Percentiles rank a stretch among this genome's conserved stretches.
These are phyloP conservation scores for Metschnikowia continentalis DNA, from an alignment of 805 yeast species.

Conservation along the genomic window DNA sequence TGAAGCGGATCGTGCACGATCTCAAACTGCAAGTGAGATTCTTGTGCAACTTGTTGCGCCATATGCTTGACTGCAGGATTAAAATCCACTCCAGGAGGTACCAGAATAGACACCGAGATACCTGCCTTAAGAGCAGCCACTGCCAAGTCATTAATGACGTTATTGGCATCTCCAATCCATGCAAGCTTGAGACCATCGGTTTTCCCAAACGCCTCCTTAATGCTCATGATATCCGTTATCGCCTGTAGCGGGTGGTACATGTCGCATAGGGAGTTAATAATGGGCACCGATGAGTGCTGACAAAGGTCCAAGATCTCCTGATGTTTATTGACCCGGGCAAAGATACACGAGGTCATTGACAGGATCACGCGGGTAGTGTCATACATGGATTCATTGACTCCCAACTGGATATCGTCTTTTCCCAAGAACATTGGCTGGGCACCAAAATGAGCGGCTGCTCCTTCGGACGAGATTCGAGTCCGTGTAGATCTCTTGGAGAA, in stretches of 20 bases:
- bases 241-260: constrained; percentile 94
- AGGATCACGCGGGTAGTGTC: constrained; percentile 88
- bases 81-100: constrained; percentile 72
- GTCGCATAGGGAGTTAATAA: constrained; percentile 91
- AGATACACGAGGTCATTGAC: constrained; percentile 94
- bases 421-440: constrained; percentile 97
- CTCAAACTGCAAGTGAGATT: constrained; percentile 40
- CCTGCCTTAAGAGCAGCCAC: constrained; percentile 84
- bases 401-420: constrained; percentile 92
- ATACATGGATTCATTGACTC: constrained; percentile 86
- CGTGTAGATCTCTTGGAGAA: constrained; percentile 93
- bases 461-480: constrained; percentile 91
- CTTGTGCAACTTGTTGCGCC: constrained; percentile 47
- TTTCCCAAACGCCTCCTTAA: constrained; percentile 68
- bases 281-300: constrained; percentile 79
- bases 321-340: constrained; percentile 92
- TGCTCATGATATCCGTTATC: constrained; percentile 83
- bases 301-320: constrained; percentile 76
- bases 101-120: constrained; percentile 76
- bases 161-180: constrained; percentile 97
- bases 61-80: constrained; percentile 48
- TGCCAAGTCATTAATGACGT: constrained; percentile 89
- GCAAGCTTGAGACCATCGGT: constrained; percentile 67
- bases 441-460: constrained; percentile 89
- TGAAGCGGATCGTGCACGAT: constrained; percentile 66